phyloP scores from a whole-genome alignment of 2,329 filamentous ascomycete genomes.

The Purpureocillium lavendulum region DNA sequence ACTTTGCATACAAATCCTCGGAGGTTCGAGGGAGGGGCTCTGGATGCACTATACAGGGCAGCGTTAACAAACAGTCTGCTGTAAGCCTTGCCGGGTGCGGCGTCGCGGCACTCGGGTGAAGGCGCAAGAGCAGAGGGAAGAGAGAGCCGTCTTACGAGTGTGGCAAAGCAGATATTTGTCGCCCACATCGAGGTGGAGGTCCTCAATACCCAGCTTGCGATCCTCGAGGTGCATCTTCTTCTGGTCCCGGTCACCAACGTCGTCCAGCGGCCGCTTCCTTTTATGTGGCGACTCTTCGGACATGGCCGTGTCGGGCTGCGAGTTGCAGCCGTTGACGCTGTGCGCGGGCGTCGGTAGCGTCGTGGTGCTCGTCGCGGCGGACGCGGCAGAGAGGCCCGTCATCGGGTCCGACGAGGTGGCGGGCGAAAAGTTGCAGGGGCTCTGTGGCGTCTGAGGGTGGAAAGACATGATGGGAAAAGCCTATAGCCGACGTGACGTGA shows the following conservation, averaged over 20 bases:
- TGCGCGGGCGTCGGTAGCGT: slow-evolving; percentile 55
- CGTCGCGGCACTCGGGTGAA: slow-evolving; percentile 14
- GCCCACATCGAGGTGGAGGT: slow-evolving; percentile 58
- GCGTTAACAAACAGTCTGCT: slow-evolving; percentile 33
- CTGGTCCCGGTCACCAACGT: slow-evolving; percentile 44
- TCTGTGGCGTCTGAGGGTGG: slow-evolving; percentile 60
- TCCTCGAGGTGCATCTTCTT: slow-evolving; percentile 58
- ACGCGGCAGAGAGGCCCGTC: slow-evolving; percentile 42
- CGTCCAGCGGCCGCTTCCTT: slow-evolving; percentile 52
- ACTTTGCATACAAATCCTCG: slow-evolving; percentile 52
- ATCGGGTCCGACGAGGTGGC: slow-evolving; percentile 42
- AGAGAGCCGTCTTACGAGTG: slow-evolving; percentile 55
- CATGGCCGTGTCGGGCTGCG: slow-evolving; percentile 35
- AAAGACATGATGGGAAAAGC: slow-evolving; percentile 49
- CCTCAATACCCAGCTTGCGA: slow-evolving; percentile 52
- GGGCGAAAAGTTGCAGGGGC: slow-evolving; percentile 53
- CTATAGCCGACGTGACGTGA: slow-evolving; percentile 6
- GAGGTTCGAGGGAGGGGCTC: slow-evolving; percentile 38
- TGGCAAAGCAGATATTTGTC: slow-evolving; percentile 59
- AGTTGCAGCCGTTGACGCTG: slow-evolving; percentile 49
- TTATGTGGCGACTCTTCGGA: slow-evolving; percentile 49
- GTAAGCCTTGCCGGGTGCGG: slow-evolving; percentile 5
- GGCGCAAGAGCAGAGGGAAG: slow-evolving; percentile 19
- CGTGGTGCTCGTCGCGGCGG: slow-evolving; percentile 34
- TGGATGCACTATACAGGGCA: slow-evolving; percentile 36